A percentile compares a stretch with the other conserved stretches of the same genome.
Conservation (phyloP, 768 basidiomycete species). For the Dendrothele bispora region DNA sequence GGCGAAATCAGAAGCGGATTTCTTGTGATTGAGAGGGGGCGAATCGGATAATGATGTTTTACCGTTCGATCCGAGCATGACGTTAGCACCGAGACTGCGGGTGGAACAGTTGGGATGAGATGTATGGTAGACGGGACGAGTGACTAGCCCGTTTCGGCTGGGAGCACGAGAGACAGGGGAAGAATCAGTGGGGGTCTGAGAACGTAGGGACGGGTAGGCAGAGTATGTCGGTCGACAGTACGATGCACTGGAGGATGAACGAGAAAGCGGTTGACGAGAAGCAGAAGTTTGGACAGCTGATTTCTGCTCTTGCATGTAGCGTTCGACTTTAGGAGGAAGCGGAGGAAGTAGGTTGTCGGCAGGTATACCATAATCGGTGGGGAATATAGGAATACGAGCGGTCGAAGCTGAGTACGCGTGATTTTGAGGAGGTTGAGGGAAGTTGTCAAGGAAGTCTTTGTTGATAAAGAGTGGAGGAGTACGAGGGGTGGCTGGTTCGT, state of each 20-base stretch:
- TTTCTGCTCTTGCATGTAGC: slow-evolving; percentile 3
- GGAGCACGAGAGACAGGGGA: not conserved
- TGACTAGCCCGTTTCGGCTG: not conserved
- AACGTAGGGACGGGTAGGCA: not conserved
- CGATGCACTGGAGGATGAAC: slow-evolving; percentile 4
- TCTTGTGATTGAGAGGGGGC: no score
- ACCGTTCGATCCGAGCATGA: not conserved
- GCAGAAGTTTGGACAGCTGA: not conserved
- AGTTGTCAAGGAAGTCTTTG: slow-evolving; percentile 3
- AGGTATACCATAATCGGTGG: not conserved
- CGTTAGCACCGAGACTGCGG: not conserved
- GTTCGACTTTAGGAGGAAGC: not conserved
- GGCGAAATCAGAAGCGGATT: not conserved
- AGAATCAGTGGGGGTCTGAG: not conserved
- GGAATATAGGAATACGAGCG: not conserved
- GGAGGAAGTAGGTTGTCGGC: not conserved
- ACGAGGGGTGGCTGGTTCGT: not conserved
- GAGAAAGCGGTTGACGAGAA: not conserved
- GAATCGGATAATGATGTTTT: no score
- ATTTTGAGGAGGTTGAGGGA: slow-evolving; percentile 1
- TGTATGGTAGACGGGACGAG: not conserved
- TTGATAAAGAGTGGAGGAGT: slow-evolving; percentile 5
- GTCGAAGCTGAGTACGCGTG: slow-evolving; percentile 3
- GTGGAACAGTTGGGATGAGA: not conserved
- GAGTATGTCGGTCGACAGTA: slow-evolving; percentile 5